Base-by-base conservation (phyloP, 2,329 filamentous ascomycete genomes). In the Exophiala xenobiotica region DNA sequence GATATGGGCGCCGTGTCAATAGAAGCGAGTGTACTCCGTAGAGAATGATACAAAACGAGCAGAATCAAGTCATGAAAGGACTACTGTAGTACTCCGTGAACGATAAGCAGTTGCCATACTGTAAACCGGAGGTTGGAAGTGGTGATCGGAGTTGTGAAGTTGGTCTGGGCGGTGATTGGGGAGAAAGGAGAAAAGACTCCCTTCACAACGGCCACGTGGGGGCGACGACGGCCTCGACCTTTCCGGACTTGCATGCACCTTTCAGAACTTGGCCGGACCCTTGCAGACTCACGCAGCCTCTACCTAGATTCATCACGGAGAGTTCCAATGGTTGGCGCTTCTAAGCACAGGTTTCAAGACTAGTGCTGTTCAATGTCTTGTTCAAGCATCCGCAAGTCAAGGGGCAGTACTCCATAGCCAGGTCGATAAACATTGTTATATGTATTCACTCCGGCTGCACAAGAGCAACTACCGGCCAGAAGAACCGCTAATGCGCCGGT, bases 61-160 rank as follows among this genome's bases (percentile, higher is more conserved):
- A 22, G 38, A 40, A 40, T n/a, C 38, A 22, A 11, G 19, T n/a
- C 11, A n/a, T 20, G 19, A 40, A 23, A 23, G 16, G 19, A 23
- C n/a, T n/a, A n/a, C n/a, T n/a, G n/a, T n/a, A n/a, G n/a, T n/a
- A n/a, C n/a, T n/a, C n/a, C n/a, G 19, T 40, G 23, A 40, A 23
- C 14, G 38, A 40, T 40, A 40, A 23, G 19, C 19, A 4, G n/a
- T n/a, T n/a, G n/a, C 29, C 29, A 12, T 14, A 14, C 29, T 14
- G 16, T 33, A 14, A 33, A 39, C 7, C 38, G 38, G 38, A 40
- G 38, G 38, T 24, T 40, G 37, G 37, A n/a, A n/a, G n/a, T n/a
- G n/a, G n/a, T n/a, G n/a, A n/a, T n/a, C n/a, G n/a, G n/a, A n/a
- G n/a, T n/a, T n/a, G n/a, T n/a, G n/a, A n/a, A n/a, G n/a, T n/a